Base-by-base conservation (phyloP, 192 early-diverging fungal genomes). In the Mortierella hygrophila region DNA sequence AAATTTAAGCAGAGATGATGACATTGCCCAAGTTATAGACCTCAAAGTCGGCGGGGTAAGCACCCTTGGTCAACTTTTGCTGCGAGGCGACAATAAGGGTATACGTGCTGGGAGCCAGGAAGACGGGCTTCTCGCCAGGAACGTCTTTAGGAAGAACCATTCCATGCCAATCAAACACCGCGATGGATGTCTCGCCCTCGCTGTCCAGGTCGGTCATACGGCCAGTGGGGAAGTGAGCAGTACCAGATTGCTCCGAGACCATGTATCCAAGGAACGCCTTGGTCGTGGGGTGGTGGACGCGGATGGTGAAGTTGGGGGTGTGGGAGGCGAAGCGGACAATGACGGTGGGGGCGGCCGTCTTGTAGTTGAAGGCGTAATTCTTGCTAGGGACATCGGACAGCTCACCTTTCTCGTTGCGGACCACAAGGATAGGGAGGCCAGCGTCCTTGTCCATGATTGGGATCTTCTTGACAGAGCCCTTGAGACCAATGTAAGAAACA, bases 401-500 rank as follows among this genome's bases (percentile, higher is more conserved):
- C 38, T 70, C 75, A 13, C 76, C 82, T 29, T 41, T 21, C 18
- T 29, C 26, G 29, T 77, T 41, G 26, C 68, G 26, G 11, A 57
- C 68, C 3, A 7, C 23, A 38, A 20, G 6, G 88, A 35, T 0
- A 35, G 35, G 88, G 42, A 77, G 81, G 0, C 35, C 47, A 18
- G 26, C 4, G 40, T 85, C 76, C 0, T 44, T 77, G 32, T 88
- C 79, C 70, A 88, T 80, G 68, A 88, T 84, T 1, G 81, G 81
- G 15, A 88, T 72, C 37, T 80, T 41, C 63, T 55, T 41, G 18
- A 85, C 35, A 7, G 70, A 46, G 13, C 82, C 79, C 70, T 83
- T 85, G 57, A 88, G 38, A 35, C 88, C 88, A 10, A 80, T 77
- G 72, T 88, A 88, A 15, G 88, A 79, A 6, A 88, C 73, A 38